A percentile compares a stretch with the other conserved stretches of the same genome.
Evolutionary conservation across 805 yeast genomes (phyloP).

Genomic region (Blastobotrys terrestris): DNA sequence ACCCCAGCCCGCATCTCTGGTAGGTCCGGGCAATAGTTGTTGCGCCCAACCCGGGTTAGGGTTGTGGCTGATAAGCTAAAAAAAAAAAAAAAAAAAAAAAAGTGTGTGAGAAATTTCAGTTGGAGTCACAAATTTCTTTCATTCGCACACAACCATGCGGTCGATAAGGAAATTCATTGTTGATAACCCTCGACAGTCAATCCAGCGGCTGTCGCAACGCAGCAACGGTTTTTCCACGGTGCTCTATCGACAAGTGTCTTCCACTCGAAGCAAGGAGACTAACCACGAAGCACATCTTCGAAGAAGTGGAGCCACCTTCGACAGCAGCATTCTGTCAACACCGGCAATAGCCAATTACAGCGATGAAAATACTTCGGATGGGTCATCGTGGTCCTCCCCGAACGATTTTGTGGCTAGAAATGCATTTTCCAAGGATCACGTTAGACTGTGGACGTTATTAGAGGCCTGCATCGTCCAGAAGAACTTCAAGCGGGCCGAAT

Average conservation of each 20-base stretch:
- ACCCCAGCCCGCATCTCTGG: too few species aligned
- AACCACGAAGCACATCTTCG: not conserved
- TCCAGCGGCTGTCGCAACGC: not conserved
- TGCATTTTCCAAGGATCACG: conserved; percentile 46
- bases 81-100: not conserved
- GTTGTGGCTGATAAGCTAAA: not conserved
- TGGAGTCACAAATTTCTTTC: not conserved
- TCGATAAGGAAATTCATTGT: not conserved
- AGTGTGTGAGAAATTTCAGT: not conserved
- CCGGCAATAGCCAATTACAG: conserved; percentile 1
- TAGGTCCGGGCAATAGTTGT: too few species aligned
- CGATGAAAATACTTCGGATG: not conserved
- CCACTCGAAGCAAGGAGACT: not conserved
- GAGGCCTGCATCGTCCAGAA: conserved; percentile 70
- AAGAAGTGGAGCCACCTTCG: not conserved
- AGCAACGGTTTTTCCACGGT: not conserved
- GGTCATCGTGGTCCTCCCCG: conserved; percentile 30
- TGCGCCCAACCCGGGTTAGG: too few species aligned
- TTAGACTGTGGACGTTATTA: conserved; percentile 65
- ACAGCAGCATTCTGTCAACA: not conserved
- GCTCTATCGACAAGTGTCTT: not conserved
- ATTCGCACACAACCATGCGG: not conserved
- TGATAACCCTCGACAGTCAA: not conserved
- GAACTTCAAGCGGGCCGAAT: conserved; percentile 63
- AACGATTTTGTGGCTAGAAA: conserved; percentile 25